Conservation (phyloP, 345 rosid species). For the Syzygium aromaticum region DNA sequence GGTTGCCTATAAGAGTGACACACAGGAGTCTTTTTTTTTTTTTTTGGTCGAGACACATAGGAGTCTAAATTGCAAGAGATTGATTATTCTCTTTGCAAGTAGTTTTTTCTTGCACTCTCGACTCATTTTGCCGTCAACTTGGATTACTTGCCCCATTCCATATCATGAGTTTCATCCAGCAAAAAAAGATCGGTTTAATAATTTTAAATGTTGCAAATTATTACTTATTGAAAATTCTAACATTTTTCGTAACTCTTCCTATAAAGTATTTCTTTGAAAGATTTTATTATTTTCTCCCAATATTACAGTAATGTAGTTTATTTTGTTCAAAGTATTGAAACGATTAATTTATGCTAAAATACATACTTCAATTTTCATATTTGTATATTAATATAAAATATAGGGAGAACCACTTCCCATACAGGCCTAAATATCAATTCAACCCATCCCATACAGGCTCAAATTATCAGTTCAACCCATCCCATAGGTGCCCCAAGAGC, state of each 20-base stretch:
- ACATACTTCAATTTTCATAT: not conserved
- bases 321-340: rapidly evolving
- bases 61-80: no score
- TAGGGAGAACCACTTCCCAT: not conserved
- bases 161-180: not conserved
- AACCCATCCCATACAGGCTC: not conserved
- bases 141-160: no score
- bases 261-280: no score
- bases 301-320: not conserved
- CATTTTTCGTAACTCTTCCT: no score
- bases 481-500: not conserved
- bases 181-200: rapidly evolving
- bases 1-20: no score
- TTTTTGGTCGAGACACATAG: no score
- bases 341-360: not conserved
- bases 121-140: no score
- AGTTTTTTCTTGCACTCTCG: no score
- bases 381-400: not conserved
- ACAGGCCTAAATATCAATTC: not conserved
- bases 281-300: not conserved
- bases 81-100: no score
- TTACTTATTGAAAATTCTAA: not conserved
- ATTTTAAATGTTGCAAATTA: not conserved
- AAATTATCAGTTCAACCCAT: not conserved
- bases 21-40: no score